Conservation (phyloP, 495 filamentous ascomycete genomes). For the Filosporella fistucella region DNA sequence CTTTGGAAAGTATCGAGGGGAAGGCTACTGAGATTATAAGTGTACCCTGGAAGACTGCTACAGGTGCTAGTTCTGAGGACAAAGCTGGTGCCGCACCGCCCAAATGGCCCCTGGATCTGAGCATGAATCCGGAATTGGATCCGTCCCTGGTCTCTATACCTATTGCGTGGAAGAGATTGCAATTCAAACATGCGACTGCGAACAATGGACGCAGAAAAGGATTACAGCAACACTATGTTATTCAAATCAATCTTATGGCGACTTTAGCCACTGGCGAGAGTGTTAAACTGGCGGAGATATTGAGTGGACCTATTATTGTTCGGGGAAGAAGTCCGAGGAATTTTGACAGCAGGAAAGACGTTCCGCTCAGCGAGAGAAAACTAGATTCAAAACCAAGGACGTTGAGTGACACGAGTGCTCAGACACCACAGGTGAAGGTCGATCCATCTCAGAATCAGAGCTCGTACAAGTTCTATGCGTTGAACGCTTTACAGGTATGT, state of each 20-base stretch:
- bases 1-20: slow-evolving; percentile 86
- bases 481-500: slow-evolving; percentile 18
- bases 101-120: slow-evolving; percentile 63
- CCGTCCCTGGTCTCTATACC: slow-evolving; percentile 72
- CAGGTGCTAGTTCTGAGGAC: slow-evolving; percentile 34
- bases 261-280: slow-evolving; percentile 53
- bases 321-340: slow-evolving; percentile 63
- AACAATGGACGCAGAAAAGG: slow-evolving; percentile 74
- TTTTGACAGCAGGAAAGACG: slow-evolving; percentile 64
- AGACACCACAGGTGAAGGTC: slow-evolving; percentile 12
- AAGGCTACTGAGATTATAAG: slow-evolving; percentile 86
- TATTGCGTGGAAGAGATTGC: slow-evolving; percentile 84
- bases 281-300: slow-evolving; percentile 56
- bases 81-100: slow-evolving; percentile 46
- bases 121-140: slow-evolving; percentile 69
- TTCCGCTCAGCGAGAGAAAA: slow-evolving; percentile 49
- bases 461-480: slow-evolving; percentile 20
- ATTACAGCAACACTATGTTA: slow-evolving; percentile 66
- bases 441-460: slow-evolving; percentile 20
- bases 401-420: slow-evolving; percentile 15
- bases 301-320: slow-evolving; percentile 64
- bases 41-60: slow-evolving; percentile 84
- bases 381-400: slow-evolving; percentile 27
- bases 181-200: slow-evolving; percentile 89
- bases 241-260: slow-evolving; percentile 58